A percentile compares a stretch with the other conserved stretches of the same genome.
phyloP scores from a whole-genome alignment of 352 stramenopile species.

The Plasmopara halstedii region DNA sequence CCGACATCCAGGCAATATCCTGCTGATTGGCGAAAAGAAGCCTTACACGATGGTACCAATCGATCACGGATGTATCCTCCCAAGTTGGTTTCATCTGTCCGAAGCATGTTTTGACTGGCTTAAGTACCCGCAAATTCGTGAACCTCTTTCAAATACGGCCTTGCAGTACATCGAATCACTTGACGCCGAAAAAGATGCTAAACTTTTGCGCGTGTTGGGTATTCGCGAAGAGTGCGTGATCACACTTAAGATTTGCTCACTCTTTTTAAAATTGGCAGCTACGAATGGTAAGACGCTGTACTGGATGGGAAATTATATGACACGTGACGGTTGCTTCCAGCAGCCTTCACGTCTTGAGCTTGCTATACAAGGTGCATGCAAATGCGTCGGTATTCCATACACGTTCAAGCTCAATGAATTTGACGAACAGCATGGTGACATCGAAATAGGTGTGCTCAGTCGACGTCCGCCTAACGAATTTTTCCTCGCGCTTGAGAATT shows the following conservation, averaged over 20 bases:
- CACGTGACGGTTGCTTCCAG: conserved; percentile 60
- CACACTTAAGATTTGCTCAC: conserved; percentile 68
- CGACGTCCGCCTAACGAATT: conserved; percentile 57
- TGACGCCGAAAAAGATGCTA: conserved; percentile 43
- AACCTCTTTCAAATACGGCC: conserved; percentile 36
- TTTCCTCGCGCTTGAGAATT: conserved; percentile 40
- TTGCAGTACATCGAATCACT: conserved; percentile 50
- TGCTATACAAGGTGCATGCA: conserved; percentile 39
- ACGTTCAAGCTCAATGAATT: conserved; percentile 48
- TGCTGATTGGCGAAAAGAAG: conserved; percentile 67
- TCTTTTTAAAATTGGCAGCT: conserved; percentile 56
- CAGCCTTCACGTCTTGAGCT: conserved; percentile 49
- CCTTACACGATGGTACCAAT: conserved; percentile 76
- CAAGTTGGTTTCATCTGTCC: conserved; percentile 74
- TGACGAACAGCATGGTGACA: conserved; percentile 48
- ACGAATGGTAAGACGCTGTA: conserved; percentile 37
- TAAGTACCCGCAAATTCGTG: conserved; percentile 62
- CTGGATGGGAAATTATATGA: conserved; percentile 71
- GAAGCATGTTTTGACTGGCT: conserved; percentile 79
- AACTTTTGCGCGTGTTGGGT: conserved; percentile 37
- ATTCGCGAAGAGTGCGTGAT: conserved; percentile 69
- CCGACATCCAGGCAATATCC: conserved; percentile 73
- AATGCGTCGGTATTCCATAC: conserved; percentile 35
- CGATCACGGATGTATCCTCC: conserved; percentile 69
- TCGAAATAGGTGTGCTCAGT: conserved; percentile 48